Evolutionary conservation across 371 early-diverging fungal genomes (phyloP).

Genomic region (Quaeritorhiza haematococci): DNA sequence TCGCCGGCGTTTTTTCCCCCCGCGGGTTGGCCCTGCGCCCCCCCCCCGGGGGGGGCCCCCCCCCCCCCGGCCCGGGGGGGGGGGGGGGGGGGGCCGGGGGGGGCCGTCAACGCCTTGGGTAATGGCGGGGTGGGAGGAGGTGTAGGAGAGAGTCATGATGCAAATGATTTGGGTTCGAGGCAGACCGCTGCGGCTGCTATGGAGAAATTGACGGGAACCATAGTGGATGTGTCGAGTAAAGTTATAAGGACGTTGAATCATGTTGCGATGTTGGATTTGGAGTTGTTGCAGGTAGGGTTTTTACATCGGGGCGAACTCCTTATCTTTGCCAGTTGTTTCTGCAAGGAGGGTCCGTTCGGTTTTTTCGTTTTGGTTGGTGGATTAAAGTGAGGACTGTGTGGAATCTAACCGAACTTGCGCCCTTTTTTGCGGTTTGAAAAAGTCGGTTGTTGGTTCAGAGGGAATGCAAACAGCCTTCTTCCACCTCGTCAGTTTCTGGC

Average conservation of each 20-base stretch:
- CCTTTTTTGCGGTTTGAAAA: no score
- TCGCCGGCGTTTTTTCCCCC: no score
- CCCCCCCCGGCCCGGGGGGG: no score
- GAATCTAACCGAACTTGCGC: no score
- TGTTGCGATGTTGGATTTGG: constrained; percentile 9
- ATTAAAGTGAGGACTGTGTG: no score
- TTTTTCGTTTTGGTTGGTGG: constrained; percentile 2
- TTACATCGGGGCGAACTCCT: background rate
- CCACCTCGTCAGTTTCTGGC: constrained; percentile 20
- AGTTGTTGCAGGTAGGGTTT: constrained; percentile 12
- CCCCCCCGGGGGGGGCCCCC: no score
- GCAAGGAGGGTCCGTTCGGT: background rate
- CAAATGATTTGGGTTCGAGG: no score
- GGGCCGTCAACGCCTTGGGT: no score
- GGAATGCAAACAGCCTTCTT: constrained; percentile 20
- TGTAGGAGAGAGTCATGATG: no score
- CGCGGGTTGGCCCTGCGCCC: no score
- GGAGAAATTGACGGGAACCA: constrained; percentile 1
- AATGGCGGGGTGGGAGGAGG: no score
- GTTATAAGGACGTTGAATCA: constrained; percentile 11
- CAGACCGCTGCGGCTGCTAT: constrained; percentile 5
- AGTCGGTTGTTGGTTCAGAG: constrained; percentile 15
- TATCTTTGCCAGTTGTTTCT: background rate
- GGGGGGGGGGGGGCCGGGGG: no score
- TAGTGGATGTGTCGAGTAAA: background rate